A percentile compares a stretch with the other conserved stretches of the same genome.
phyloP scores from a whole-genome alignment of 805 yeast genomes.

The Spathaspora hagerdaliae region DNA sequence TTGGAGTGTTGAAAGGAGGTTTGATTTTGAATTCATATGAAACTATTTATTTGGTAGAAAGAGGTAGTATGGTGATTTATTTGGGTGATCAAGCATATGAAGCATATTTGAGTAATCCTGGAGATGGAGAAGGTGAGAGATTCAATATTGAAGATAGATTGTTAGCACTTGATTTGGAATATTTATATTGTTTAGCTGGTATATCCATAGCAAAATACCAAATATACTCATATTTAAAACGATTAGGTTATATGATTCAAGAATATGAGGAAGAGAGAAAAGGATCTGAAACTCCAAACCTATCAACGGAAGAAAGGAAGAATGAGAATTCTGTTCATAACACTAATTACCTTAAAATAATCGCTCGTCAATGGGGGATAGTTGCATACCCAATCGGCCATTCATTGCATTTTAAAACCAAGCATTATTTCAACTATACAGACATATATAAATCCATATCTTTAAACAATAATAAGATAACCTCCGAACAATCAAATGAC shows the following conservation, averaged over 20 bases:
- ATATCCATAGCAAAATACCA: constrained; percentile 52
- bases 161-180: constrained; percentile 53
- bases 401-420: constrained; percentile 14
- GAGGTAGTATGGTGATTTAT: constrained; percentile 53
- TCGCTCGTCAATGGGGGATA: constrained; percentile 9
- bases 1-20: constrained; percentile 19
- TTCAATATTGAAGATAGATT: constrained; percentile 10
- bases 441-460: constrained; percentile 17
- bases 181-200: constrained; percentile 50
- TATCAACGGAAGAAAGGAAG: background rate
- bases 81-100: constrained; percentile 17
- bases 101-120: constrained; percentile 15
- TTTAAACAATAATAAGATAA: constrained; percentile 7
- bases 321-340: background rate
- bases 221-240: constrained; percentile 69
- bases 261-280: constrained; percentile 8
- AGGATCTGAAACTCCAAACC: background rate
- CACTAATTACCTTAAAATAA: background rate
- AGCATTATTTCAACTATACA: constrained; percentile 24
- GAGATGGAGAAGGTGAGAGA: constrained; percentile 10
- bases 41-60: constrained; percentile 69
- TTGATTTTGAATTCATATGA: constrained; percentile 63
- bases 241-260: constrained; percentile 71
- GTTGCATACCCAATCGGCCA: constrained; percentile 11
- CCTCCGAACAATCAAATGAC: constrained; percentile 10